Evolutionary conservation across 805 yeast genomes (phyloP), one percentile per base, ranked within the genome.

Genomic region (Candida yuanshanica): DNA sequence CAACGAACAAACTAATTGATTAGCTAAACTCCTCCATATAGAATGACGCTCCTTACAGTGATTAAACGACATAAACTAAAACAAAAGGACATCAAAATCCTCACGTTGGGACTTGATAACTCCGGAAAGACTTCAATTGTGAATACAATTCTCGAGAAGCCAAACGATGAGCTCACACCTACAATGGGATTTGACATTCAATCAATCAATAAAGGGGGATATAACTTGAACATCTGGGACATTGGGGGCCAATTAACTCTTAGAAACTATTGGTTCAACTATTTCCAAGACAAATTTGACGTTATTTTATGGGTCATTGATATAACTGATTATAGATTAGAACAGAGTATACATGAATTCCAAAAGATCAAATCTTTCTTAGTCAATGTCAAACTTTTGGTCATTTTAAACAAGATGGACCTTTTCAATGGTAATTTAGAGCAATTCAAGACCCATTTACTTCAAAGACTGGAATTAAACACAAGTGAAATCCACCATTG

Each of bases 221-320:
- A 46, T 33, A 48, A 46, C 29, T 56, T 83, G 38, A 81, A 81
- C 48, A 58, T 83, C 23, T 83, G 95, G 98, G 96, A 87, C 56
- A 79, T 90, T 11, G 98, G 98, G 5, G 98, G 98, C 2, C 98
- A 90, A 60, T 64, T 72, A 35, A 74, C 91, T 2, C 66, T 90
- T 33, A 66, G 98, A 36, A 80, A 90, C 14, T 89, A 89, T 69
- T 90, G 98, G 98, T 79, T 85, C 52, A 91, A 90, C 63, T 90
- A 91, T 60, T 90, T 84, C 55, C 51, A 52, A 32, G 96, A 89
- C 49, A 79, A 77, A 51, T 64, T 74, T 32, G 90, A 90, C 51
- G 76, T 78, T 6, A 66, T 90, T 14, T 62, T 90, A 11, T 90
- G 96, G 96, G 95, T 90, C 17, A 72, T 91, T 6, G 97, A 91